Base-by-base conservation (phyloP, 768 basidiomycete genomes). In the Coprinopsis cinerea region DNA sequence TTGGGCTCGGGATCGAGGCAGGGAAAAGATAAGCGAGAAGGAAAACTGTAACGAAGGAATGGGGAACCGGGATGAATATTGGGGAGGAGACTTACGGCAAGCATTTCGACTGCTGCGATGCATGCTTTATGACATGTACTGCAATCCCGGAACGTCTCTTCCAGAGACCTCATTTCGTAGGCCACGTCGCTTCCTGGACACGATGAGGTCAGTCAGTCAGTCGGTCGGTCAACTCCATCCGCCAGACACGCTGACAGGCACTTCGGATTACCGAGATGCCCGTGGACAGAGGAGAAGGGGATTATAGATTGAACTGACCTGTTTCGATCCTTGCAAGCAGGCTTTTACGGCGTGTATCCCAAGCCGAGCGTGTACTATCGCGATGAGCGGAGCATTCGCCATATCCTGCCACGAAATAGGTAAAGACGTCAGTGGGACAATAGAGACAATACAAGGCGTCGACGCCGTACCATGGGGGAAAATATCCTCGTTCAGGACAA, bases 101-200 rank as follows among this genome's bases (percentile, higher is more conserved):
- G 76, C 85, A 88, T 87, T 30, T 79, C 77, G 6, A 82, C 71
- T 18, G 85, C 85, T 5, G 83, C 82, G 22, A 56, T 72, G 55
- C 76, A 79, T 15, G 83, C 86, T 59, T 78, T 83, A 48, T 67
- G 62, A 59, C 85, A 88, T 13, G 60, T 61, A 48, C 68, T 64
- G 54, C 85, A 88, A 20, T 61, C 62, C 17, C 64, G 59, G 18
- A 83, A 64, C n/a, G 64, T 68, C n/a, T 70, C 66, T 34, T 62
- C 64, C 17, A 83, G 64, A n/a, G 59, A 55, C 15, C 67, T 70
- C 85, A 88, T 87, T 65, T 85, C 85, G 27, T 70, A 78, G 6
- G 78, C 78, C 23, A 88, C 71, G 55, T 88, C 83, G 4, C 82
- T 84, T 17, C 72, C 85, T 84, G 39, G 22, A 28, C 47, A 53